Base-by-base conservation (phyloP, 2,329 filamentous ascomycete species). In the Plectosphaerella sp. region DNA sequence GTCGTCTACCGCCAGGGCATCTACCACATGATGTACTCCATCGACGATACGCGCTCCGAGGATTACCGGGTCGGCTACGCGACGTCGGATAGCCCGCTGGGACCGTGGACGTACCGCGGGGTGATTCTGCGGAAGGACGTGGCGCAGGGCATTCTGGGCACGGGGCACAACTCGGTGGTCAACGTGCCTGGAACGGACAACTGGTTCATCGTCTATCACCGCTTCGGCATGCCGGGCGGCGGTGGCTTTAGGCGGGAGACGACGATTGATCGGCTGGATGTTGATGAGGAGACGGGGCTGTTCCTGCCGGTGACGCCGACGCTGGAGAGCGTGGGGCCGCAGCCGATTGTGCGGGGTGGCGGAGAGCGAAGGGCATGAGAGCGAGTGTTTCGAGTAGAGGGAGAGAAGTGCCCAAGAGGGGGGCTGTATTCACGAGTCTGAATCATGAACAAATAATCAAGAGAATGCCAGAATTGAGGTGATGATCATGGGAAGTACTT, bases 201-300 rank as follows among this genome's bases (percentile, higher is more conserved):
- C 22, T 78, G 75, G 75, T 76, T 74, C 52, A 76, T 78, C 33
- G 74, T 67, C 0, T 78, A 78, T 47, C 75, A 78, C 54, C 68
- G 75, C 2, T 77, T 78, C 59, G 4, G 11, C 28, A 33, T 77
- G 28, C 74, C 75, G 0, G 61, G 64, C 41, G 75, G 76, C 0
- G 66, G 74, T 52, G 75, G 74, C 1, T 75, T 67, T 3, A 62
- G 68, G 47, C 59, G 74, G 0, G 74, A 77, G 64, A 69, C 66
- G 2, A 71, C 72, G 0, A 69, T 78, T 42, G 75, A 77, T 46
- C 55, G 56, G 8, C 37, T 77, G 15, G 62, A 59, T 2, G 73
- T 77, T 47, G 65, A 73, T 46, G 24, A 52, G 5, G 57, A 67
- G 1, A 69, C 64, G 0, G 72, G 72, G 0, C 51, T 75, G 42